These are phyloP conservation scores for Chaetomiaceae sp. DNA, from an alignment of 2,329 filamentous ascomycete genomes.

Conservation along the genomic window DNA sequence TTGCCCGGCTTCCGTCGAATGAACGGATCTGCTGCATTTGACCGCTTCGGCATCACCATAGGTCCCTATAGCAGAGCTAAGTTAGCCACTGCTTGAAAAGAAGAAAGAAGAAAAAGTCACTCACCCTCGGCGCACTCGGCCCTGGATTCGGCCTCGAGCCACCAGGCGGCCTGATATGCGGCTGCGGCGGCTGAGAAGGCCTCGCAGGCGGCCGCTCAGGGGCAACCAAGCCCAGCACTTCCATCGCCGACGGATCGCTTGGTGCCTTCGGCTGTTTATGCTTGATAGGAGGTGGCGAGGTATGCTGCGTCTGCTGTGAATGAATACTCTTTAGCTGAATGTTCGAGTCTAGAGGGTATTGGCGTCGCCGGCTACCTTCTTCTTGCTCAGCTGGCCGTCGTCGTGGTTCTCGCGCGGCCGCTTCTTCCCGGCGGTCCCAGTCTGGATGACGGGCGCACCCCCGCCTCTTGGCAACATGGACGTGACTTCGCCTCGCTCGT, in stretches of 20 bases:
- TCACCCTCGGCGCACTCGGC: constrained; percentile 12
- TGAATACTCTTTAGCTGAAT: background rate
- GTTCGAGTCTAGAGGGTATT: background rate
- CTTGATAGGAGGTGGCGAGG: background rate
- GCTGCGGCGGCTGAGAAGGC: constrained; percentile 6
- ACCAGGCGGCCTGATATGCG: background rate
- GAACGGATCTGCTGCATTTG: constrained; percentile 42
- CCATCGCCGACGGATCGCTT: constrained; percentile 49
- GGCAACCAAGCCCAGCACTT: constrained; percentile 45
- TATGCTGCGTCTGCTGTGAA: constrained; percentile 13
- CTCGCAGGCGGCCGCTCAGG: constrained; percentile 30
- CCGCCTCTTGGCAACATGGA: constrained; percentile 17
- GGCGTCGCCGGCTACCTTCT: constrained; percentile 17
- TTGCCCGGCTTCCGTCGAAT: constrained; percentile 36
- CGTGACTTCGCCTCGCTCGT: constrained; percentile 30
- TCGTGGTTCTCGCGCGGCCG: constrained; percentile 39
- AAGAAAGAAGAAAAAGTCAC: background rate
- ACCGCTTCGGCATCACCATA: constrained; percentile 32
- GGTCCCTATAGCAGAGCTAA: constrained; percentile 7
- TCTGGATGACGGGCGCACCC: constrained; percentile 38
- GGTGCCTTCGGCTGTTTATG: constrained; percentile 27
- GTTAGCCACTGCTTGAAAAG: background rate
- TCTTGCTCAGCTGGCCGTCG: constrained; percentile 14
- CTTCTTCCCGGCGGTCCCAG: constrained; percentile 37
- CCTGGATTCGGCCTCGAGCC: constrained; percentile 7